Evolutionary conservation across 2,329 filamentous ascomycete species (phyloP).

Genomic region (Aureobasidium leucospermi): DNA sequence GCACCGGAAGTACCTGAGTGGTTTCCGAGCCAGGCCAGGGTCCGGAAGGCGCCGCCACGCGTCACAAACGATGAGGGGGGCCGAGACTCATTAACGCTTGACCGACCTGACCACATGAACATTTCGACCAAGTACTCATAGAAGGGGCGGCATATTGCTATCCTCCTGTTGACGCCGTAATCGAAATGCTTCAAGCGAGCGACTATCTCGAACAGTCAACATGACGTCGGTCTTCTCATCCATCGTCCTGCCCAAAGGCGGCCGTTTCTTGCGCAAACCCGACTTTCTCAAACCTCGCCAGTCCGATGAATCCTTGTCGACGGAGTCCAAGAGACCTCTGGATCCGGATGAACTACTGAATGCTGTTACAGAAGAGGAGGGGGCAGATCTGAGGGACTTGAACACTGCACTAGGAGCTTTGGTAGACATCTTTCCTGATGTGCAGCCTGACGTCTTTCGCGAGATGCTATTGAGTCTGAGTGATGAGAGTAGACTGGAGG

Average conservation of each 20-base stretch:
- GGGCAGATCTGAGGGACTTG: constrained; percentile 60
- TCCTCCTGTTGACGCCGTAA: neutral
- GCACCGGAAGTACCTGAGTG: neutral
- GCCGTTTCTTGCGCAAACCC: constrained; percentile 5
- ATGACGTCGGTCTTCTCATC: constrained; percentile 11
- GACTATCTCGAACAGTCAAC: neutral
- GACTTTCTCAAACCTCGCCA: constrained; percentile 8
- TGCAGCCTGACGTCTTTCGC: constrained; percentile 75
- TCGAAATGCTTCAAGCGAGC: neutral
- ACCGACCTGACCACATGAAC: neutral
- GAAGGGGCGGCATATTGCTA: constrained; percentile 3
- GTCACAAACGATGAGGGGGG: neutral
- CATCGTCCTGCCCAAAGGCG: constrained; percentile 13
- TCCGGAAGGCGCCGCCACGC: neutral
- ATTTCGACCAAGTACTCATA: neutral
- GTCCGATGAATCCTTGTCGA: neutral
- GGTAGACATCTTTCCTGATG: constrained; percentile 66
- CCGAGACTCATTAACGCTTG: neutral
- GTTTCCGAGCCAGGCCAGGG: neutral
- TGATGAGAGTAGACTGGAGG: constrained; percentile 66
- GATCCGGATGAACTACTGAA: neutral
- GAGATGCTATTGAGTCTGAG: constrained; percentile 72
- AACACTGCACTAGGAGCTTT: constrained; percentile 64
- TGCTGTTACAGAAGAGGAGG: constrained; percentile 33
- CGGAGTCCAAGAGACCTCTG: neutral